Evolutionary conservation across 2,329 filamentous ascomycete genomes (phyloP), one percentile per base, ranked within the genome.

Genomic region (Myotisia sp.): DNA sequence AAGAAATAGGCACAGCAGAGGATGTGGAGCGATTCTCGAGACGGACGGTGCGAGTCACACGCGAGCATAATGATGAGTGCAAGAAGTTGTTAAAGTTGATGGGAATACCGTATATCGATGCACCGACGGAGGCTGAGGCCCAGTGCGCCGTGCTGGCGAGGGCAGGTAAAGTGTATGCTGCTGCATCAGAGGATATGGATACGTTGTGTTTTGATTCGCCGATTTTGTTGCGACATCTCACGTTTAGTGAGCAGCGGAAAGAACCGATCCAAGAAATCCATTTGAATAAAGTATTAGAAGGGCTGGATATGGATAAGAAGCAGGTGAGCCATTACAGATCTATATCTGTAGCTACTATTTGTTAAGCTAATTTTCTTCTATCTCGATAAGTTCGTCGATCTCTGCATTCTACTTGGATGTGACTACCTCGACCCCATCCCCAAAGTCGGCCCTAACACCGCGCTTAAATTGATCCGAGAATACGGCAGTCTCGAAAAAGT

Each of bases 11-110:
- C 42, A 98, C 90, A 3, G 85, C 87, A 14, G 76, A 98, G 56
- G 90, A 98, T n/a, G 74, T 98, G 3, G 90, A 98, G 62, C 95
- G 94, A 60, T 98, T 95, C 63, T 92, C 85, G 35, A 69, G 90
- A 38, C 69, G 90, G 34, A 95, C 87, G 1, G 90, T 98, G 30
- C 72, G 84, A 37, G 90, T 95, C 34, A 95, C 90, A n/a, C 72
- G 79, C 43, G 87, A 98, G 62, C 90, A 98, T 60, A 98, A 98
- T 52, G 77, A 76, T 26, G 90, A 98, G 56, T 95, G 90, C 58
- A 87, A 92, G 64, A 72, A 74, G 38, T 63, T 98, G 47, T 66
- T 98, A 42, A 87, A 83, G 63, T 67, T 95, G 37, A 98, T 98
- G 90, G 90, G 90, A 8, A 76, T 98, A 22, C 90, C 90, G 1